Conservation (phyloP, 441 rosid genomes). For the Euphorbia schlechtendalii region DNA sequence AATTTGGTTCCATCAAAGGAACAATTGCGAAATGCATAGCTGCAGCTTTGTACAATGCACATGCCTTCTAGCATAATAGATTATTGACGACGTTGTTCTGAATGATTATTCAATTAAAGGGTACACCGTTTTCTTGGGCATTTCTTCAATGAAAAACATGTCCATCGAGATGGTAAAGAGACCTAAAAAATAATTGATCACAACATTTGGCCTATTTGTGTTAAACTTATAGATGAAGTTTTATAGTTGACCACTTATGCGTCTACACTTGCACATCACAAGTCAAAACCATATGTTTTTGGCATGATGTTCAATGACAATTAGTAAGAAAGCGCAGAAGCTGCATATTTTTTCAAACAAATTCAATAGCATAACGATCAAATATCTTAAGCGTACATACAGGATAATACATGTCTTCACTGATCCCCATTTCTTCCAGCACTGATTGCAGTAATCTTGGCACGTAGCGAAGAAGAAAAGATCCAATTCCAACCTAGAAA, state of each 20-base stretch:
- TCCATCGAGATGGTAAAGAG: too few relatives aligned
- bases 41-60: neutral
- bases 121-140: neutral
- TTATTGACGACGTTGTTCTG: neutral
- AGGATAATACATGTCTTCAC: constrained; percentile 94
- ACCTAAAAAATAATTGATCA: too few relatives aligned
- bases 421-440: constrained; percentile 70
- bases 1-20: neutral
- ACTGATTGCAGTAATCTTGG: constrained; percentile 50
- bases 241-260: neutral
- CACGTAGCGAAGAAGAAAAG: constrained; percentile 69
- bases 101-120: neutral
- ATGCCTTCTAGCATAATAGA: neutral
- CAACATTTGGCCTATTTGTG: neutral
- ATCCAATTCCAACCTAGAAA: constrained; percentile 74
- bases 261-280: neutral
- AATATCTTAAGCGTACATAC: constrained; percentile 64
- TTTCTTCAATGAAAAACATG: too few relatives aligned
- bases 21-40: neutral
- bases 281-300: neutral
- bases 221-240: neutral
- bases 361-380: constrained; percentile 1
- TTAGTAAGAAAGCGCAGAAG: neutral
- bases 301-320: too few relatives aligned
- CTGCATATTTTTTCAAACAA: constrained; percentile 6